Percentiles rank a stretch among this genome's conserved stretches.
Conservation (phyloP, 768 basidiomycete species). For the Tulasnella sp. region DNA sequence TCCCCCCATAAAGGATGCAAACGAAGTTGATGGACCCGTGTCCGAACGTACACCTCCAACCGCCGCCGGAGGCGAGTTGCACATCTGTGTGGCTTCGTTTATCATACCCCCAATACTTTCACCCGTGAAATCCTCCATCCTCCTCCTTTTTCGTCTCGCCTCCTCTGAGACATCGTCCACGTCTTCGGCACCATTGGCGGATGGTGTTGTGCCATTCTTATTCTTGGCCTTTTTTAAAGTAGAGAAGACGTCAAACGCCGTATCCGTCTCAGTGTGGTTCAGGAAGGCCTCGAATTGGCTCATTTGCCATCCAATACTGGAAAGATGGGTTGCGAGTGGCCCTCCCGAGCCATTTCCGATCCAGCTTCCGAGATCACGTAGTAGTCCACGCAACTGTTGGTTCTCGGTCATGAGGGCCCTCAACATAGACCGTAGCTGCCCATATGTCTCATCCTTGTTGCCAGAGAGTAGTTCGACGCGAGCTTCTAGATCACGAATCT, state of each 20-base stretch:
- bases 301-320: constrained; percentile 68
- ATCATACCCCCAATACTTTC: no score
- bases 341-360: constrained; percentile 83
- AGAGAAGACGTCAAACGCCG: constrained; percentile 84
- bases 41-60: no score
- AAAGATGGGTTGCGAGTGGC: constrained; percentile 33
- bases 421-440: constrained; percentile 71
- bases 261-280: constrained; percentile 83
- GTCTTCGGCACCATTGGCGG: neutral
- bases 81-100: no score
- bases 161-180: constrained; percentile 3
- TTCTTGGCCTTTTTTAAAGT: constrained; percentile 40
- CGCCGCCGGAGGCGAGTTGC: no score
- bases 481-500: constrained; percentile 94
- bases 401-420: constrained; percentile 86
- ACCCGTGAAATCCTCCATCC: neutral
- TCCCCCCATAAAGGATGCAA: no score
- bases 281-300: constrained; percentile 72
- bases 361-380: constrained; percentile 65
- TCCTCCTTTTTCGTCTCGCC: constrained; percentile 11
- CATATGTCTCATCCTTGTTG: constrained; percentile 79
- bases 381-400: constrained; percentile 65
- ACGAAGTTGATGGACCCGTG: no score
- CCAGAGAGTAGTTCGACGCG: constrained; percentile 91
- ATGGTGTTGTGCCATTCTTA: constrained; percentile 13